Conservation (phyloP, 2,329 filamentous ascomycete species). For the Penicillium expansum region DNA sequence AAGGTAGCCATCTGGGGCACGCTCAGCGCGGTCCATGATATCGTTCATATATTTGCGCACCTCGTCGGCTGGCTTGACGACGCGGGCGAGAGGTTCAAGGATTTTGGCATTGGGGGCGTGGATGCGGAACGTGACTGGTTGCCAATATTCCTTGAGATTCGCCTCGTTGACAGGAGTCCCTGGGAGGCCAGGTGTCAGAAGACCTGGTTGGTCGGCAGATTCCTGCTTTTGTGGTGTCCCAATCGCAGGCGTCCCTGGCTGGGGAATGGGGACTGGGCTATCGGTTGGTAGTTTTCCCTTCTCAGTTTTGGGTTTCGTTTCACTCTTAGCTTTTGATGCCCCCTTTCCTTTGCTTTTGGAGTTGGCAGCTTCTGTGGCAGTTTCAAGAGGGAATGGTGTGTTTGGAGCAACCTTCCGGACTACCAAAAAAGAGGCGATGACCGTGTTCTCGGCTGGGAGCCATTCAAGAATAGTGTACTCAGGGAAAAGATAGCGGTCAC, state of each 20-base stretch:
- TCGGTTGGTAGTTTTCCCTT: constrained; percentile 21
- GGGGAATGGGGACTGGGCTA: constrained; percentile 7
- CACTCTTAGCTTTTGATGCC: constrained; percentile 38
- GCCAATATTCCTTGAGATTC: constrained; percentile 48
- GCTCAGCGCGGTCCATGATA: constrained; percentile 55
- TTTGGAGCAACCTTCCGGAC: constrained; percentile 44
- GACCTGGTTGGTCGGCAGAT: not conserved
- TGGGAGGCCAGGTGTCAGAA: constrained; percentile 7
- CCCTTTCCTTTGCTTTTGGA: constrained; percentile 32
- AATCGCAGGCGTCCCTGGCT: constrained; percentile 15
- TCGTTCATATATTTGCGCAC: constrained; percentile 56
- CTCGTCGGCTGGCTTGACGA: constrained; percentile 54
- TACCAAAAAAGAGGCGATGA: constrained; percentile 49
- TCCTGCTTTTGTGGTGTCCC: constrained; percentile 18
- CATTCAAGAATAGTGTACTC: constrained; percentile 50
- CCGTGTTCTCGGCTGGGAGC: constrained; percentile 44
- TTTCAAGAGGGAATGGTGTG: constrained; percentile 38
- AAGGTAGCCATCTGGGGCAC: constrained; percentile 55
- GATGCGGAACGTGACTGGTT: constrained; percentile 57
- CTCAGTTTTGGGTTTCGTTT: constrained; percentile 26
- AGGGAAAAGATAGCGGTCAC: constrained; percentile 51
- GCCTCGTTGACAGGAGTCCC: constrained; percentile 16
- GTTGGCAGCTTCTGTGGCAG: constrained; percentile 28
- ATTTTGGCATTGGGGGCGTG: constrained; percentile 52
- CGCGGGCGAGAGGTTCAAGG: constrained; percentile 55